Base-by-base conservation (phyloP, 148 eudicot genomes). In the Silene conica region DNA sequence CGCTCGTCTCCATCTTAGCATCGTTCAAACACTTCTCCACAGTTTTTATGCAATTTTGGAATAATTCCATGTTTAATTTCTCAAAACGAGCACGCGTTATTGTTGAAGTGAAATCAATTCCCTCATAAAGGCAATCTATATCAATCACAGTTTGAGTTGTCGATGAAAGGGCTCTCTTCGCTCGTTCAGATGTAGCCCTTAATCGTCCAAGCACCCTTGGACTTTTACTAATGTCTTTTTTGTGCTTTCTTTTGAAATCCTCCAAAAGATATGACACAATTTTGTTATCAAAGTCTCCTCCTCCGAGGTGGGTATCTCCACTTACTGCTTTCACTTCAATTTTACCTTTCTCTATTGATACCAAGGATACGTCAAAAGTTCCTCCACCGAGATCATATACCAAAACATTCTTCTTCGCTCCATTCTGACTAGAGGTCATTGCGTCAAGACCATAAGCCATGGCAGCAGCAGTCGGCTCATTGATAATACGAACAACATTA, bases 371-470 rank as follows among this genome's bases (percentile, higher is more conserved):
- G 13, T 73, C 75, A 41, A 72, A 73, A 1, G 67, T 73, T 16
- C 75, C 75, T 6, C 75, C 67, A 41, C 75, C 67, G 2, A 72
- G 67, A 50, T 72, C 65, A 58, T 57, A 71, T 31, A 71, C 22
- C 54, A 72, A 34, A 10, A 72, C 74, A 38, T 34, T 72, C 54
- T 41, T 72, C 5, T 1, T 50, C 14, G 55, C 18, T 50, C 14
- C 60, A 57, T 57, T 19, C 3, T 5, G 7, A 4, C 0, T 2
- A 6, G 56, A 6, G 0, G 26, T 31, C 25, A 59, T 38, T 19
- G 18, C 13, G 25, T 60, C 31, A 2, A 72, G 55, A 13, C 66
- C 66, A 60, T 72, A 72, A 20, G 75, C 75, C 38, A 59, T 72
- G 20, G 75, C 67, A 59, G 67, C 75, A 15, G 75, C 75, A 1